Conservation (phyloP, 2,329 filamentous ascomycete species). For the Ceratocystis huliohia region DNA sequence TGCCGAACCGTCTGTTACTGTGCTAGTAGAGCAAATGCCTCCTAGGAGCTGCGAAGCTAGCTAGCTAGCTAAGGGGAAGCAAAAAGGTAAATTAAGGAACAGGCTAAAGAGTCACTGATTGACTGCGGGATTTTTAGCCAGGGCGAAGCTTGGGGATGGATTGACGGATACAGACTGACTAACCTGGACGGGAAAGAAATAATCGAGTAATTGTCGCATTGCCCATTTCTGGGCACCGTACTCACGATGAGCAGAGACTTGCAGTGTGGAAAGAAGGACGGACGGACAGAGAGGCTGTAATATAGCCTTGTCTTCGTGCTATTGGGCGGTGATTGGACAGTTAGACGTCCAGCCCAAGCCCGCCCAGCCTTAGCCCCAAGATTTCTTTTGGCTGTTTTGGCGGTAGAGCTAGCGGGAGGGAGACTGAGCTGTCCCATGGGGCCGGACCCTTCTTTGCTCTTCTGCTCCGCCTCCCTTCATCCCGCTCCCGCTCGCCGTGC, state of each 20-base stretch:
- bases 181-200: no score
- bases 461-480: neutral
- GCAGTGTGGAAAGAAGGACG: neutral
- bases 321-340: neutral
- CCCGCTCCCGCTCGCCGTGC: neutral
- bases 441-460: neutral
- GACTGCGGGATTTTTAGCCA: constrained; percentile 3
- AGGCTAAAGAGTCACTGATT: neutral
- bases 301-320: neutral
- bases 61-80: neutral
- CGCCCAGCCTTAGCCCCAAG: neutral
- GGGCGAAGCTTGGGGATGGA: neutral
- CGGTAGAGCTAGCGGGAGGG: neutral
- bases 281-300: neutral
- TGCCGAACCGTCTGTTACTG: neutral
- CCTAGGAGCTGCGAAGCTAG: neutral
- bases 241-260: neutral
- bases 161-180: no score
- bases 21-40: neutral
- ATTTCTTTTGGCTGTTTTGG: neutral
- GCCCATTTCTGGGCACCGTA: neutral
- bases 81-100: neutral
- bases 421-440: neutral
- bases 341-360: neutral
- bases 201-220: no score